phyloP scores from a whole-genome alignment of 116 monocot species.

The Dioscorea cayenensis region DNA sequence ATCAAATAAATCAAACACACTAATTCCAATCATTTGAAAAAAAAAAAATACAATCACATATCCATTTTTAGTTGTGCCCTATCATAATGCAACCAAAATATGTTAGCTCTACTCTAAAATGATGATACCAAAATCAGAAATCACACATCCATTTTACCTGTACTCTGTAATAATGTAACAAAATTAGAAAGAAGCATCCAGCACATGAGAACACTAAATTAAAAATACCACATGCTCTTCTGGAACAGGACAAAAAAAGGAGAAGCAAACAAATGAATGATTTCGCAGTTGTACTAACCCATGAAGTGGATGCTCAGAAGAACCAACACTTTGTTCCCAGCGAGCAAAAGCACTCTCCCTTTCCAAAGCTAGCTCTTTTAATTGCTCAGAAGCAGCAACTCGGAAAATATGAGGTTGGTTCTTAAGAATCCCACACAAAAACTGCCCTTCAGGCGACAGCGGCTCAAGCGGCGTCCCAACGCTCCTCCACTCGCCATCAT shows the following conservation, averaged over 20 bases:
- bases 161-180: no score
- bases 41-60: no score
- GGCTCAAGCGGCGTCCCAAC: conserved; percentile 38
- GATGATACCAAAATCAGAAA: no score
- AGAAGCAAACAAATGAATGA: not conserved
- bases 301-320: conserved; percentile 45
- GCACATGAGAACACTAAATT: no score
- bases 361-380: conserved; percentile 38
- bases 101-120: no score
- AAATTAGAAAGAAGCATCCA: no score
- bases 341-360: conserved; percentile 46
- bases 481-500: not conserved
- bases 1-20: no score
- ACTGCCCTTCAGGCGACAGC: conserved; percentile 40
- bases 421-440: conserved; percentile 44
- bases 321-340: conserved; percentile 28
- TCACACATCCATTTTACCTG: no score
- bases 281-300: conserved; percentile 23
- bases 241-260: not conserved
- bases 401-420: conserved; percentile 51
- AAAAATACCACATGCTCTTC: not conserved
- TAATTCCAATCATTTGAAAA: no score
- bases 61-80: no score
- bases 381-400: conserved; percentile 31
- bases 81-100: no score